These are phyloP conservation scores for Cicer cuneatum DNA, from an alignment of 306 rosid species.

Conservation along the genomic window DNA sequence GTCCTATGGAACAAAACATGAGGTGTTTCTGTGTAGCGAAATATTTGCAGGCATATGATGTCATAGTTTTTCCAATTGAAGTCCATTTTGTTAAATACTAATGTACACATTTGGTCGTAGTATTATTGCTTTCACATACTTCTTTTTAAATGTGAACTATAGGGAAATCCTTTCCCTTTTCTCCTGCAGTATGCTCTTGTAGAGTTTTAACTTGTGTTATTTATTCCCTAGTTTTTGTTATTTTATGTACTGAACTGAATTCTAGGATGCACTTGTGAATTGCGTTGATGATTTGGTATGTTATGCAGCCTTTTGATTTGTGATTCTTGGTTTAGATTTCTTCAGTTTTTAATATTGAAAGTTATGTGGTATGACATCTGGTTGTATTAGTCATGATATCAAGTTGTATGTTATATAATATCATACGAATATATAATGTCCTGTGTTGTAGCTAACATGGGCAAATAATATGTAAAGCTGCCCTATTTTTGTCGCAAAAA, in stretches of 20 bases:
- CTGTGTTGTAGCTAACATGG: neutral
- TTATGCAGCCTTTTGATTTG: conserved; percentile 30
- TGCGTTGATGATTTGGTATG: conserved; percentile 10
- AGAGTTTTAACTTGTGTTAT: conserved; percentile 13
- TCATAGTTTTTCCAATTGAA: conserved; percentile 25
- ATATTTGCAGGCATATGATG: conserved; percentile 22
- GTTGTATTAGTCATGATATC: neutral
- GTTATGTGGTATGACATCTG: neutral
- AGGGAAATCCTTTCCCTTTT: conserved; percentile 10
- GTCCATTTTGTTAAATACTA: conserved; percentile 8
- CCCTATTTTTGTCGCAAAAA: neutral
- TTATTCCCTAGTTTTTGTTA: conserved; percentile 23
- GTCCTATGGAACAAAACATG: conserved; percentile 25
- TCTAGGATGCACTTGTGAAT: conserved; percentile 28
- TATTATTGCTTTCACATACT: neutral
- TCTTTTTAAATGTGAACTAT: conserved; percentile 19
- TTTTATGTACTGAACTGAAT: neutral
- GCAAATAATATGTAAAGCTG: neutral
- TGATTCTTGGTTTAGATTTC: neutral
- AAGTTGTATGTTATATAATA: neutral
- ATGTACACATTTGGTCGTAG: conserved; percentile 5
- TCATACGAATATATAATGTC: neutral
- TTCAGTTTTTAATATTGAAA: conserved; percentile 14
- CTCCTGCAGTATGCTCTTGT: conserved; percentile 6
- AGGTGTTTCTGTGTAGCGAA: conserved; percentile 27